Evolutionary conservation across 768 basidiomycete genomes (phyloP), one percentile per base, ranked within the genome.

Genomic region (Leccinellum luteum): DNA sequence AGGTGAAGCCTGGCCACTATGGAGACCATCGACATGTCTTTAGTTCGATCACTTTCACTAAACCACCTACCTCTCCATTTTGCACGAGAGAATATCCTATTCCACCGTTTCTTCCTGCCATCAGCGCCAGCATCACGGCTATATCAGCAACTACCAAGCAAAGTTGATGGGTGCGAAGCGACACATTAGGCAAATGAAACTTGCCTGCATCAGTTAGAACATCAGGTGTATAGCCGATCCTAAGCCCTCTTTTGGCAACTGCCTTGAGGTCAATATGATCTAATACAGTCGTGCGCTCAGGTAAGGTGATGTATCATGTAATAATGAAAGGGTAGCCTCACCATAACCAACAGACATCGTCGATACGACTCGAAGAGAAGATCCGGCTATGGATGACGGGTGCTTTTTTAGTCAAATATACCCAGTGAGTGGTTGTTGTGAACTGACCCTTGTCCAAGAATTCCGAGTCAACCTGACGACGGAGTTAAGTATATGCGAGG

Each of bases 271-370:
- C 83, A 38, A 93, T 79, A 61, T 98, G 97, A 54, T 99, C 96
- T 95, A 62, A n/a, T 12, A 48, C 50, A 9, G 15, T 51, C 21
- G 48, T 34, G 13, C 56, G 14, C 8, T 30, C 6, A 31, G 14
- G 21, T 2, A 25, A 34, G 47, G 31, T 56, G 34, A 41, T 17
- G 13, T 32, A 25, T 14, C 1, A 2, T 7, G 32, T 43, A 17
- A 15, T 4, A 45, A 27, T 17, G 50, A 43, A 48, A 14, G 14
- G 41, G 14, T 21, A 43, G 19, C 61, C 80, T 55, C 57, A 90
- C 92, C 90, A 66, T 87, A 90, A 48, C 92, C 93, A 19, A 94
- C 92, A 17, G 92, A 93, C 85, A 96, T 90, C 0, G 95, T 97
- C 1, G 94, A 96, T 3, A 97, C 82, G n/a, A 91, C 86, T 45